A percentile compares a stretch with the other conserved stretches of the same genome.
Conservation (phyloP, 371 early-diverging fungal species). For the Neoconidiobolus thromboides region DNA sequence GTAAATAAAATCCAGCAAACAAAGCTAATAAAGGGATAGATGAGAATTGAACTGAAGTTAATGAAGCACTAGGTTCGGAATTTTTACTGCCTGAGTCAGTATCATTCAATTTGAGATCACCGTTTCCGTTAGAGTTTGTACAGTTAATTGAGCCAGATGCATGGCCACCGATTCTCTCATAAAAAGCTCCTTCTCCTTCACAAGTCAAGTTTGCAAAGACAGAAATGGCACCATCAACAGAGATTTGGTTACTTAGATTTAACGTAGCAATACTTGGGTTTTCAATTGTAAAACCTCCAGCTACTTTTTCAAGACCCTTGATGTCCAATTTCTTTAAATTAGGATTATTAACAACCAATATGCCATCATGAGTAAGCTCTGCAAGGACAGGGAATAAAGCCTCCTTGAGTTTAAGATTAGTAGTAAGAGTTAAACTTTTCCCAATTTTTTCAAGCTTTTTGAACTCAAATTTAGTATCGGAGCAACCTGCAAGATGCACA, state of each 20-base stretch:
- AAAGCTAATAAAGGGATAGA: no score
- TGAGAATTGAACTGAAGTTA: no score
- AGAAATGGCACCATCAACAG: background rate
- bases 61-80: no score
- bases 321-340: background rate
- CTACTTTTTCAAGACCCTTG: background rate
- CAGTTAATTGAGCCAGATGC: no score
- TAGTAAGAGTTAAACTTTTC: background rate
- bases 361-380: background rate
- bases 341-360: background rate
- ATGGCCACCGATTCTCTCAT: no score
- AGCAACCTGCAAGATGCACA: background rate
- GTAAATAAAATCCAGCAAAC: no score
- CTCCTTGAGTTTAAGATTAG: background rate
- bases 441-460: background rate
- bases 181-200: background rate
- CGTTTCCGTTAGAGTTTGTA: no score
- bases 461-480: background rate
- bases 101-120: no score
- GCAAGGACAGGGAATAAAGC: background rate
- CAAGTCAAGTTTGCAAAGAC: background rate
- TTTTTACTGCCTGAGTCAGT: no score
- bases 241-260: background rate
- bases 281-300: background rate
- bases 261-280: background rate